phyloP scores from a whole-genome alignment of 2,329 filamentous ascomycete genomes.

The Uncinocarpus reesii region DNA sequence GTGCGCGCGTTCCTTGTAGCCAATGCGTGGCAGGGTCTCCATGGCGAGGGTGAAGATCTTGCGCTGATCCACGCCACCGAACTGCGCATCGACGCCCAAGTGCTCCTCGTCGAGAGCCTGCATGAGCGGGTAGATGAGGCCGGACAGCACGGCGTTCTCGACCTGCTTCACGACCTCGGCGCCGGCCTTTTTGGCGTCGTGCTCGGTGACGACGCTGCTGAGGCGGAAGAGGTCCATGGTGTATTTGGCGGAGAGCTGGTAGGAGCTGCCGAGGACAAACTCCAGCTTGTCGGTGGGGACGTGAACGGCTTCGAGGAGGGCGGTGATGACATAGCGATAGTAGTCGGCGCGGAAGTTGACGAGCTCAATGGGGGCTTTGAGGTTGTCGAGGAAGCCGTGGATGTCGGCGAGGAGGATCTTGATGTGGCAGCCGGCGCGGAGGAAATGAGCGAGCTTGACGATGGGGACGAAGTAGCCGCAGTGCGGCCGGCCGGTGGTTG shows the following conservation, averaged over 20 bases:
- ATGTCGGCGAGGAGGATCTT: conserved; percentile 62
- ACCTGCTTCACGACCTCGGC: conserved; percentile 93
- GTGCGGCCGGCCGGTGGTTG: conserved; percentile 72
- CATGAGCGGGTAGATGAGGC: conserved; percentile 73
- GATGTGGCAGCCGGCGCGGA: conserved; percentile 69
- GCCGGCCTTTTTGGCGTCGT: conserved; percentile 80
- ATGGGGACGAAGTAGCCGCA: conserved; percentile 77
- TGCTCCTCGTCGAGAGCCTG: conserved; percentile 88
- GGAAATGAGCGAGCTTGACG: conserved; percentile 74
- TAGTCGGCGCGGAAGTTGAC: conserved; percentile 66
- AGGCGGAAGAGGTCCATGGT: conserved; percentile 82
- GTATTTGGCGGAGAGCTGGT: conserved; percentile 59
- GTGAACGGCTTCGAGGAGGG: conserved; percentile 58
- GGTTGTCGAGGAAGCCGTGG: conserved; percentile 43
- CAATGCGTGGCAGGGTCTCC: conserved; percentile 74
- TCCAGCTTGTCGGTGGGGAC: conserved; percentile 63
- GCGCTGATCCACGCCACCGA: conserved; percentile 73
- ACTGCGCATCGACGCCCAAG: conserved; percentile 76
- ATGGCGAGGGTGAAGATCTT: conserved; percentile 82
- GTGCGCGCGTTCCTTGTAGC: conserved; percentile 67
- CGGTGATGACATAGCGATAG: conserved; percentile 63
- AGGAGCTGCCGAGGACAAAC: conserved; percentile 67
- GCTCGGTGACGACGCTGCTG: conserved; percentile 57
- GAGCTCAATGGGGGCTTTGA: conserved; percentile 71
- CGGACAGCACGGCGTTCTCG: conserved; percentile 60